These are phyloP conservation scores for Sporisorium sorghi DNA, from an alignment of 1,284 basidiomycete species.

Conservation along the genomic window DNA sequence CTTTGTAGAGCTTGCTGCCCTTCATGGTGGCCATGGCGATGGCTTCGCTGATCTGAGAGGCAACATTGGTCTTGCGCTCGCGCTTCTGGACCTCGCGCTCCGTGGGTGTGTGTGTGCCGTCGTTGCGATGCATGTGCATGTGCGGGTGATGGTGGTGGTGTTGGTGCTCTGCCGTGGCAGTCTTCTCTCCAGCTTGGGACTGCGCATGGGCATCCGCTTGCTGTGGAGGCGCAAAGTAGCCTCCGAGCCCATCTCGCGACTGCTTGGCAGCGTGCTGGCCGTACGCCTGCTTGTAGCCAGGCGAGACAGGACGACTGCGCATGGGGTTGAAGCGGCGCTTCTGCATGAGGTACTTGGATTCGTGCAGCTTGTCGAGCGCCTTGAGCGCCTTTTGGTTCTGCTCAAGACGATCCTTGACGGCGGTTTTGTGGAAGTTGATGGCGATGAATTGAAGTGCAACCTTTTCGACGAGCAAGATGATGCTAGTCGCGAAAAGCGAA, in stretches of 20 bases:
- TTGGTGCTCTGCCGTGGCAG: not conserved
- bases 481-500: conserved; percentile 60
- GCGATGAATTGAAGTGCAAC: conserved; percentile 56
- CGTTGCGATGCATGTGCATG: conserved; percentile 21
- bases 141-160: conserved; percentile 27
- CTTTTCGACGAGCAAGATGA: conserved; percentile 63
- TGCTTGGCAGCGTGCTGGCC: conserved; percentile 43
- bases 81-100: conserved; percentile 33
- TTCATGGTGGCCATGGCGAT: conserved; percentile 67
- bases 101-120: conserved; percentile 17
- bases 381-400: conserved; percentile 60
- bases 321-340: conserved; percentile 49
- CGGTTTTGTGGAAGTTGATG: conserved; percentile 67
- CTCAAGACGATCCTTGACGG: conserved; percentile 64
- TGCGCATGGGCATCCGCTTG: conserved; percentile 17
- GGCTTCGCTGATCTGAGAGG: conserved; percentile 58
- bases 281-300: conserved; percentile 51
- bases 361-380: conserved; percentile 64
- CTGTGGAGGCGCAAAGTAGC: conserved; percentile 50
- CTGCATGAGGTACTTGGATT: conserved; percentile 60
- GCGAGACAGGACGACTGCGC: conserved; percentile 51
- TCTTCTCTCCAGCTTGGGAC: conserved; percentile 15
- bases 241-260: conserved; percentile 53
- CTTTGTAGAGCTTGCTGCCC: conserved; percentile 64
- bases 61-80: conserved; percentile 54